A percentile compares a stretch with the other conserved stretches of the same genome.
Conservation (phyloP, 768 basidiomycete species). For the Kwoniella heveanensis region DNA sequence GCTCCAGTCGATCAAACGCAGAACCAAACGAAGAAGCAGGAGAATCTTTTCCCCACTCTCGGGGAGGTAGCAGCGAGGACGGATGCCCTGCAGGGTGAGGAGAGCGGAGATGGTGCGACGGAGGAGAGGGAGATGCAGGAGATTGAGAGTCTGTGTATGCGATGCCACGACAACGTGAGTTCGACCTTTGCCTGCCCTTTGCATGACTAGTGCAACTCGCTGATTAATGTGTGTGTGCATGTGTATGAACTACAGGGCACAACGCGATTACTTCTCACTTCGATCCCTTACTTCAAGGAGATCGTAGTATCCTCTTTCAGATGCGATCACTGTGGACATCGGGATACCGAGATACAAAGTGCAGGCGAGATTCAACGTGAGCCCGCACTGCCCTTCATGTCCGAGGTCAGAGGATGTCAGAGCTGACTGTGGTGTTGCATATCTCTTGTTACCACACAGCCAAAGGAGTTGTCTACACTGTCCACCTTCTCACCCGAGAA, state of each 20-base stretch:
- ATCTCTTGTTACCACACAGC: too few species aligned
- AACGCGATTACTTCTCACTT: conserved; percentile 84
- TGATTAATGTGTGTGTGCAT: background rate
- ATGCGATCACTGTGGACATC: conserved; percentile 85
- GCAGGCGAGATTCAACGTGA: conserved; percentile 81
- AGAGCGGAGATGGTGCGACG: conserved; percentile 54
- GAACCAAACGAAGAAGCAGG: too few species aligned
- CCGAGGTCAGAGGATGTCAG: background rate
- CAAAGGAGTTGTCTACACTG: conserved; percentile 80
- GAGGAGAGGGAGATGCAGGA: conserved; percentile 72
- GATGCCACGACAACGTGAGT: conserved; percentile 82
- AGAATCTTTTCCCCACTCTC: conserved; percentile 65
- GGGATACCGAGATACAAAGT: conserved; percentile 92
- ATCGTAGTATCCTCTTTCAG: conserved; percentile 95
- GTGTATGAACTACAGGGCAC: too few species aligned
- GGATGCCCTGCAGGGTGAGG: conserved; percentile 56
- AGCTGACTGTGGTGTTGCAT: too few species aligned
- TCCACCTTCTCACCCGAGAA: conserved; percentile 68
- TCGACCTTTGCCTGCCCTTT: too few species aligned
- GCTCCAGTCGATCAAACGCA: conserved; percentile 8
- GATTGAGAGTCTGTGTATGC: conserved; percentile 91
- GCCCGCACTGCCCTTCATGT: conserved; percentile 47
- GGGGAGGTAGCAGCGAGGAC: conserved; percentile 63
- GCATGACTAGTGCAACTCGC: background rate
- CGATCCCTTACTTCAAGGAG: conserved; percentile 92